These are phyloP conservation scores for Trichoderma arundinaceum DNA, from an alignment of 2,329 filamentous ascomycete genomes.

Conservation along the genomic window DNA sequence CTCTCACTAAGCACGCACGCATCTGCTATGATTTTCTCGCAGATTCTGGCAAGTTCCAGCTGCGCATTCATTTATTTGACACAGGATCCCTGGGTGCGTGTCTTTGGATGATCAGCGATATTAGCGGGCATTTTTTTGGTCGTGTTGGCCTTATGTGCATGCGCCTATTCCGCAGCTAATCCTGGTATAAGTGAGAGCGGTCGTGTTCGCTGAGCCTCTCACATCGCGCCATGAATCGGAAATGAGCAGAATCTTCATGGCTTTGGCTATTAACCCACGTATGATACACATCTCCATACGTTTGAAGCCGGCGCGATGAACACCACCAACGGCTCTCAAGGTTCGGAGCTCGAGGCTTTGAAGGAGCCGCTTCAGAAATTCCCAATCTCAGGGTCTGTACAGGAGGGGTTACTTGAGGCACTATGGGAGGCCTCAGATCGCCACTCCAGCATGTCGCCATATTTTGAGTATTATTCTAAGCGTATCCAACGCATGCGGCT, in stretches of 20 bases:
- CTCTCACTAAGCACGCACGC: too few relatives aligned
- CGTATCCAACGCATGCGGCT: not conserved
- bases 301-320: not conserved
- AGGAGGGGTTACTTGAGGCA: slow-evolving; percentile 14
- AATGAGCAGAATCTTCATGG: not conserved
- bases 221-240: not conserved
- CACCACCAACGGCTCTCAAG: not conserved
- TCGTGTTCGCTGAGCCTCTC: not conserved
- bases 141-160: not conserved
- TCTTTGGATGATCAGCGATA: not conserved
- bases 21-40: too few relatives aligned
- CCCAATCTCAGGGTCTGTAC: not conserved
- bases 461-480: slow-evolving; percentile 17
- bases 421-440: slow-evolving; percentile 15
- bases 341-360: not conserved
- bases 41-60: too few relatives aligned
- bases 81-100: too few relatives aligned
- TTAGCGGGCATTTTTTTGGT: not conserved
- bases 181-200: slow-evolving; percentile 3
- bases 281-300: not conserved
- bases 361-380: not conserved
- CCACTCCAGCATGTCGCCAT: slow-evolving; percentile 6
- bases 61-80: too few relatives aligned
- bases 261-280: not conserved
- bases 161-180: not conserved